Evolutionary conservation across 495 filamentous ascomycete genomes (phyloP).

Genomic region (Penicillium silybi): DNA sequence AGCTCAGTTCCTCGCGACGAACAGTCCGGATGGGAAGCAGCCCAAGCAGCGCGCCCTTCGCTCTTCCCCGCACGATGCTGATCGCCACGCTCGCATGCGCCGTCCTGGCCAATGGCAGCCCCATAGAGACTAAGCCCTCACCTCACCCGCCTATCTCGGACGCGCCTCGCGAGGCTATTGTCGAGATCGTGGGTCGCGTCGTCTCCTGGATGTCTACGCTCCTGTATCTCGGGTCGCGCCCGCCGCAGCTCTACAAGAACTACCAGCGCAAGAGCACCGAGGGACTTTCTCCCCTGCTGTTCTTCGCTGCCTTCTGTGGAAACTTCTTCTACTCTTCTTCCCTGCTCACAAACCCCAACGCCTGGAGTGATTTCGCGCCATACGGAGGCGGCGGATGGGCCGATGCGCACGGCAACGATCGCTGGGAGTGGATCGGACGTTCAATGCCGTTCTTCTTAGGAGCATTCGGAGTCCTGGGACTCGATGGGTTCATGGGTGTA

Average conservation of each 20-base stretch:
- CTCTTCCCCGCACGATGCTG: slow-evolving; percentile 42
- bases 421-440: slow-evolving; percentile 53
- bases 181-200: slow-evolving; percentile 51
- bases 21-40: slow-evolving; percentile 22
- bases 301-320: slow-evolving; percentile 67
- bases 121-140: slow-evolving; percentile 21
- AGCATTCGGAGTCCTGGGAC: slow-evolving; percentile 61
- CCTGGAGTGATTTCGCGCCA: slow-evolving; percentile 56
- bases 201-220: slow-evolving; percentile 64
- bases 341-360: slow-evolving; percentile 63
- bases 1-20: slow-evolving; percentile 31
- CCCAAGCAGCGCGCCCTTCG: slow-evolving; percentile 27
- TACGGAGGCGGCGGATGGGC: slow-evolving; percentile 68
- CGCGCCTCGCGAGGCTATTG: slow-evolving; percentile 20
- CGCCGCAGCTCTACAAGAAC: slow-evolving; percentile 71
- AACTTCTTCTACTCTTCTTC: slow-evolving; percentile 71
- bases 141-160: slow-evolving; percentile 20
- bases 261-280: slow-evolving; percentile 61
- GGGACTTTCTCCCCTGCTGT: slow-evolving; percentile 64
- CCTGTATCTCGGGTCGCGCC: slow-evolving; percentile 65
- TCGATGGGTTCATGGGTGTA: slow-evolving; percentile 63
- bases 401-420: slow-evolving; percentile 54
- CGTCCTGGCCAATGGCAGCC: slow-evolving; percentile 41
- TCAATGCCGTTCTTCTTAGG: slow-evolving; percentile 69
- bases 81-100: slow-evolving; percentile 46